These are phyloP conservation scores for Letharia lupina DNA, from an alignment of 495 filamentous ascomycete species.

Conservation along the genomic window DNA sequence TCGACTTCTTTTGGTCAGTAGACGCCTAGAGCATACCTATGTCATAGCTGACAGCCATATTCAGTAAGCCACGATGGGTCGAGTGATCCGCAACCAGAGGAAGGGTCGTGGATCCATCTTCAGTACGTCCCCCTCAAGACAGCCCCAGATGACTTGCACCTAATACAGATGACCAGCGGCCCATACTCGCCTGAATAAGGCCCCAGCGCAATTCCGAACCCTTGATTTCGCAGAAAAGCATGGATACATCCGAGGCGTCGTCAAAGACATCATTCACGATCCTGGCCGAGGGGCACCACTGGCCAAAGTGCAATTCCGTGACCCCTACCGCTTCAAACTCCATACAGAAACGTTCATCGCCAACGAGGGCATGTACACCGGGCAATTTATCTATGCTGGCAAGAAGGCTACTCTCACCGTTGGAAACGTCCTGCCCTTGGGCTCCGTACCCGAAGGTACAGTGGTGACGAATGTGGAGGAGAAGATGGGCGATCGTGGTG, in stretches of 20 bases:
- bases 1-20: constrained; percentile 7
- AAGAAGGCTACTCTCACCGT: constrained; percentile 94
- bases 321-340: constrained; percentile 84
- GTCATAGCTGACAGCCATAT: not conserved
- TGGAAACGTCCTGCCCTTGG: constrained; percentile 92
- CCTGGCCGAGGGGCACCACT: constrained; percentile 95
- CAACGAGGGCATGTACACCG: constrained; percentile 99
- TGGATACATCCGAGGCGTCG: constrained; percentile 92
- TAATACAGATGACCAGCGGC: constrained; percentile 51
- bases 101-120: constrained; percentile 98
- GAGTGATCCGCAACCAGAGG: constrained; percentile 94
- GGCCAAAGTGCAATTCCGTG: constrained; percentile 91
- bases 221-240: constrained; percentile 93
- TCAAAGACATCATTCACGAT: constrained; percentile 99
- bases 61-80: constrained; percentile 44
- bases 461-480: constrained; percentile 98
- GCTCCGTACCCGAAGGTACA: constrained; percentile 94
- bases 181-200: constrained; percentile 88
- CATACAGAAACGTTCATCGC: constrained; percentile 96
- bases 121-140: constrained; percentile 54
- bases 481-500: constrained; percentile 94
- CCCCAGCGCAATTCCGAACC: constrained; percentile 83
- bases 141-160: constrained; percentile 21
- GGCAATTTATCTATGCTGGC: constrained; percentile 99
- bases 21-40: not conserved